These are phyloP conservation scores for Rachicladosporium sp. DNA, from an alignment of 2,329 filamentous ascomycete species.

Conservation along the genomic window DNA sequence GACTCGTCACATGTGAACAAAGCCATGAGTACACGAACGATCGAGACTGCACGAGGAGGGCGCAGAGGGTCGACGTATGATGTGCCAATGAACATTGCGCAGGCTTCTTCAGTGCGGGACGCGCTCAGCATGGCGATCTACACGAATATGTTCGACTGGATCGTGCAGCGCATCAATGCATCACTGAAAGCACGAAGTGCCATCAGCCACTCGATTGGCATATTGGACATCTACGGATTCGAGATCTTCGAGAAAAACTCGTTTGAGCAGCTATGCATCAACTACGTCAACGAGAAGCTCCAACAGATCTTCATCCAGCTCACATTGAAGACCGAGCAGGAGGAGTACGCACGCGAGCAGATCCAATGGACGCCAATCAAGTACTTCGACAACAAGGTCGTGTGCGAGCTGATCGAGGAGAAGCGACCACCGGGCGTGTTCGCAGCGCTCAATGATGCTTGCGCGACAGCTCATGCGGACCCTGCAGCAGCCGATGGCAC, in stretches of 20 bases:
- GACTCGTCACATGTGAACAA: slow-evolving; percentile 68
- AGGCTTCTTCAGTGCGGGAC: slow-evolving; percentile 78
- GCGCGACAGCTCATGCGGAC: slow-evolving; percentile 95
- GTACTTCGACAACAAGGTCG: slow-evolving; percentile 98
- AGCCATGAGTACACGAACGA: slow-evolving; percentile 76
- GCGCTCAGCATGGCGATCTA: slow-evolving; percentile 93
- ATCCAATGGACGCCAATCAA: slow-evolving; percentile 99
- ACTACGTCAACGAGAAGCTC: slow-evolving; percentile 98
- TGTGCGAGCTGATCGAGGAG: slow-evolving; percentile 93
- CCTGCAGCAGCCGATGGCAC: slow-evolving; percentile 88
- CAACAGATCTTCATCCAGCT: slow-evolving; percentile 99
- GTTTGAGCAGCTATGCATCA: slow-evolving; percentile 98
- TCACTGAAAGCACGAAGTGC: slow-evolving; percentile 69
- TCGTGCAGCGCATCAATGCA: slow-evolving; percentile 80
- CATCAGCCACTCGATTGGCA: slow-evolving; percentile 78
- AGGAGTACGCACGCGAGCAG: slow-evolving; percentile 90
- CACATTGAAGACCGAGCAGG: slow-evolving; percentile 91
- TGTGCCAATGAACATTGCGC: slow-evolving; percentile 72
- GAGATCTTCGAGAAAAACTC: slow-evolving; percentile 99
- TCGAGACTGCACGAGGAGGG: slow-evolving; percentile 58
- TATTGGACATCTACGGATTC: slow-evolving; percentile 97
- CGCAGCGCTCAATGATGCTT: slow-evolving; percentile 92
- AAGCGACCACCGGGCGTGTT: slow-evolving; percentile 83
- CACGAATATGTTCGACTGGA: slow-evolving; percentile 97
- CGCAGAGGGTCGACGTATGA: slow-evolving; percentile 56